These are phyloP conservation scores for Pseudopyricularia javanii DNA, from an alignment of 2,329 filamentous ascomycete species.

Conservation along the genomic window DNA sequence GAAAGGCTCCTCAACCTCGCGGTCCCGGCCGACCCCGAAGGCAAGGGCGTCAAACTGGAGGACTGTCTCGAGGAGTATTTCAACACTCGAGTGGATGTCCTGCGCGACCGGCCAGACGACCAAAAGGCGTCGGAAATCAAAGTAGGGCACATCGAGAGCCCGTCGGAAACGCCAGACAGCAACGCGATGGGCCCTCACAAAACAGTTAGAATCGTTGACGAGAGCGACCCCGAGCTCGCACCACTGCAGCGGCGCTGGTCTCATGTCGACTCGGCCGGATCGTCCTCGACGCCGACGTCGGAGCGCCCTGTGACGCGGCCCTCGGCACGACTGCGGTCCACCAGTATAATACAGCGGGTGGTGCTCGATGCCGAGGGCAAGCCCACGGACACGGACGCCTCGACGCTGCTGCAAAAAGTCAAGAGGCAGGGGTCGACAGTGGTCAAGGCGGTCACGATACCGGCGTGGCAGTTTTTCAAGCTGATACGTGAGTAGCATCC, in stretches of 20 bases:
- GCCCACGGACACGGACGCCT: constrained; percentile 26
- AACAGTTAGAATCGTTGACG: constrained; percentile 20
- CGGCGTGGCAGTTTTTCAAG: constrained; percentile 95
- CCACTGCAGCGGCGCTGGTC: constrained; percentile 23
- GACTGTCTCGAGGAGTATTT: constrained; percentile 91
- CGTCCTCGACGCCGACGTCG: constrained; percentile 8
- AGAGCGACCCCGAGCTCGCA: constrained; percentile 11
- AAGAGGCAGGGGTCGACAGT: constrained; percentile 35
- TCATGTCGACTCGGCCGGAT: constrained; percentile 7
- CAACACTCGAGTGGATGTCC: constrained; percentile 85
- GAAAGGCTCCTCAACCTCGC: constrained; percentile 84
- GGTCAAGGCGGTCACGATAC: constrained; percentile 80
- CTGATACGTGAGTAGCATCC: constrained; percentile 58
- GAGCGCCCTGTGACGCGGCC: constrained; percentile 14
- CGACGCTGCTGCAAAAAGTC: constrained; percentile 28
- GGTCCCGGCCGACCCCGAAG: constrained; percentile 64
- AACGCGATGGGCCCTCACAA: constrained; percentile 13
- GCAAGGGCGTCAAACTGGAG: constrained; percentile 65
- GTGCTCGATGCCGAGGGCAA: constrained; percentile 38
- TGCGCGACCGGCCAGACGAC: constrained; percentile 53
- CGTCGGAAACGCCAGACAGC: background rate
- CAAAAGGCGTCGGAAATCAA: constrained; percentile 25
- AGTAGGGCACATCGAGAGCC: background rate
- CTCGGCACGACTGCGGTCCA: constrained; percentile 34
- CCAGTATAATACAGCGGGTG: constrained; percentile 50